phyloP scores from a whole-genome alignment of 2,329 filamentous ascomycete genomes.

The Paraphaeosphaeria minitans region DNA sequence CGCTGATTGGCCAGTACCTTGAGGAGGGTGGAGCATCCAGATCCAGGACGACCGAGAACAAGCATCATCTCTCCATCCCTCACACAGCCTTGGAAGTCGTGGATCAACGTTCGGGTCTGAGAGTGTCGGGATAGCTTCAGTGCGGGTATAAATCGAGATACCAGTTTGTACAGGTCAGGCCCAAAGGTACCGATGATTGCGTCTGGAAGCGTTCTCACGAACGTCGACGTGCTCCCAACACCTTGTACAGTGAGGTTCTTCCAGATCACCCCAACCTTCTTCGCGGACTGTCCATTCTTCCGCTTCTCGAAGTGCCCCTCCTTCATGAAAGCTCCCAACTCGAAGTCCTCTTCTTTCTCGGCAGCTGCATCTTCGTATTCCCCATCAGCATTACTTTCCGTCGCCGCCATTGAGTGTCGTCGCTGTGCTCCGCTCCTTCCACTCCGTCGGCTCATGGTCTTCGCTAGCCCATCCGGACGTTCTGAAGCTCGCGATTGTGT shows the following conservation, averaged over 20 bases:
- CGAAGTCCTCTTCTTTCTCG: constrained; percentile 65
- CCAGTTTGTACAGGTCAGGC: constrained; percentile 72
- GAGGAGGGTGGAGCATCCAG: constrained; percentile 77
- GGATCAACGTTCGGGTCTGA: constrained; percentile 62
- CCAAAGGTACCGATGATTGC: constrained; percentile 80
- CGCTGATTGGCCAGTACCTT: constrained; percentile 76
- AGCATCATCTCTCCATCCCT: constrained; percentile 74
- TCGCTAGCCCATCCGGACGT: constrained; percentile 29
- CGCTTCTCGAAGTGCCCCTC: constrained; percentile 78
- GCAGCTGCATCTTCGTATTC: constrained; percentile 39
- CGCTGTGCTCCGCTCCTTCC: constrained; percentile 23
- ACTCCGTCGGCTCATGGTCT: constrained; percentile 38
- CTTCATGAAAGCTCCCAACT: constrained; percentile 71
- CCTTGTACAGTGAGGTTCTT: constrained; percentile 78
- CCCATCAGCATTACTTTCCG: constrained; percentile 22
- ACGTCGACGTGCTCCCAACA: constrained; percentile 67
- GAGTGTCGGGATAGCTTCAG: constrained; percentile 56
- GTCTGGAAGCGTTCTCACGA: constrained; percentile 74
- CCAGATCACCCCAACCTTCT: constrained; percentile 79
- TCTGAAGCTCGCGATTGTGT: constrained; percentile 28
- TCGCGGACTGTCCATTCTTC: constrained; percentile 68
- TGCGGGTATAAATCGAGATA: constrained; percentile 61
- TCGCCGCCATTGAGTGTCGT: constrained; percentile 20
- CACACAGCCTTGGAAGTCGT: constrained; percentile 71
- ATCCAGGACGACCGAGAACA: constrained; percentile 73